phyloP scores from a whole-genome alignment of 108 stramenopile genomes.

The Skeletonema marinoi region DNA sequence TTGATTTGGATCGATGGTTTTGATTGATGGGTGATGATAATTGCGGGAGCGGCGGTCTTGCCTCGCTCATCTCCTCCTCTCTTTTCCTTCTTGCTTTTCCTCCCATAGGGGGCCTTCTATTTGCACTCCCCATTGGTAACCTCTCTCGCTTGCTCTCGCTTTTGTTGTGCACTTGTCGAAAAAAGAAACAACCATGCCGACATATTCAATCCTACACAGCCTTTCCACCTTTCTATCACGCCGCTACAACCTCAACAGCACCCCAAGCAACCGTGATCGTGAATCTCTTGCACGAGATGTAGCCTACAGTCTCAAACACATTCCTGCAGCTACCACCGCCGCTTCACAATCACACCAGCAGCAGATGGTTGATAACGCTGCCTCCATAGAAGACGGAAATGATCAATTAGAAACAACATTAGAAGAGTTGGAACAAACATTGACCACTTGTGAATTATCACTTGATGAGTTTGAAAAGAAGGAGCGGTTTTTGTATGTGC shows the following conservation, averaged over 20 bases:
- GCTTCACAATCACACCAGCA: neutral
- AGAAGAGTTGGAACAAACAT: neutral
- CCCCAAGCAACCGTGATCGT: neutral
- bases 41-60: neutral
- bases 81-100: neutral
- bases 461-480: slow-evolving; percentile 3
- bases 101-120: too few species aligned
- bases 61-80: neutral
- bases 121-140: too few species aligned
- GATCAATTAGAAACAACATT: neutral
- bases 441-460: neutral
- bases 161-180: too few species aligned
- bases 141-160: too few species aligned
- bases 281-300: neutral
- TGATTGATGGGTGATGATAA: neutral
- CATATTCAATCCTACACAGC: neutral
- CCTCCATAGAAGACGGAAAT: neutral
- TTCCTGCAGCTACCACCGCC: neutral
- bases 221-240: neutral
- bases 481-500: neutral
- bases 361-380: neutral
- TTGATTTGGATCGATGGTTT: neutral
- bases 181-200: neutral
- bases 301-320: slow-evolving; percentile 1
- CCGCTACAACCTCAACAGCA: neutral